Conservation (phyloP, 2,329 filamentous ascomycete genomes). For the Botryotinia calthae region DNA sequence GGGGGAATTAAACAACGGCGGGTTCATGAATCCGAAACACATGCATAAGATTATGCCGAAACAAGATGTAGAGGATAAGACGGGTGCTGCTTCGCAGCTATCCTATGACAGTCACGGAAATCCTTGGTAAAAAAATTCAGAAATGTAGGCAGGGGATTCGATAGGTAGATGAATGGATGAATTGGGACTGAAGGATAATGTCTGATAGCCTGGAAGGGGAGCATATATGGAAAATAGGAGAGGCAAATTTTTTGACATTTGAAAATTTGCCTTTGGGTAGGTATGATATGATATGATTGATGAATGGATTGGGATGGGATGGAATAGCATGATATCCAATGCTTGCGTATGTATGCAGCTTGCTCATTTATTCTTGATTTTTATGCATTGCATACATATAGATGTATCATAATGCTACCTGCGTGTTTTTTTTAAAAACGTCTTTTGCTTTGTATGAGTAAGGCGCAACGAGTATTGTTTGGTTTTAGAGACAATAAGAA, state of each 20-base stretch:
- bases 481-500: slow-evolving; percentile 6
- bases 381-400: slow-evolving; percentile 1
- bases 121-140: background rate
- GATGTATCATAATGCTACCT: background rate
- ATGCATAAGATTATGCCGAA: slow-evolving; percentile 28
- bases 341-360: background rate
- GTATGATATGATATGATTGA: slow-evolving; percentile 7
- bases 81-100: background rate
- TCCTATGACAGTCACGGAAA: slow-evolving; percentile 24
- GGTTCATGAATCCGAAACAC: slow-evolving; percentile 30
- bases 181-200: background rate
- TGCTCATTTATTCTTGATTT: background rate
- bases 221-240: background rate
- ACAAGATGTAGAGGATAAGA: slow-evolving; percentile 13
- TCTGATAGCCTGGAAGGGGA: background rate
- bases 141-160: background rate
- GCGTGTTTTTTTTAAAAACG: background rate
- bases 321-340: slow-evolving; percentile 13
- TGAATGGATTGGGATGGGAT: slow-evolving; percentile 3
- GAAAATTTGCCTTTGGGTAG: background rate
- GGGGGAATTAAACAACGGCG: slow-evolving; percentile 24
- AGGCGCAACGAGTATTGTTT: background rate
- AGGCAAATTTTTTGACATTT: background rate
- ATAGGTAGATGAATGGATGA: background rate
- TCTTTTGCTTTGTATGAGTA: background rate